A percentile compares a stretch with the other conserved stretches of the same genome.
phyloP scores from a whole-genome alignment of 2,329 filamentous ascomycete genomes.

The Cercospora sp. region DNA sequence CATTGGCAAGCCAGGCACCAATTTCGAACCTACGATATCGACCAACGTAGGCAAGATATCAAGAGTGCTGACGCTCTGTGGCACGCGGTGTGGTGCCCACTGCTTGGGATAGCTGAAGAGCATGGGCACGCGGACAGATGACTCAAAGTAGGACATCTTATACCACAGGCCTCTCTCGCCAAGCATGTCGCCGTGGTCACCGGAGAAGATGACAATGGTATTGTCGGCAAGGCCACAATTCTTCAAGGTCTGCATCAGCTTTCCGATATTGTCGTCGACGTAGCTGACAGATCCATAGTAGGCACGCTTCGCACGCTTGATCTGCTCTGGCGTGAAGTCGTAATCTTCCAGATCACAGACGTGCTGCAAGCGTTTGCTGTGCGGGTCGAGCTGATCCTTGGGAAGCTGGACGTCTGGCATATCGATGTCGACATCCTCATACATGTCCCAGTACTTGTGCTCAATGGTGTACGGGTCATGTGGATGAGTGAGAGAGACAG shows the following conservation, averaged over 20 bases:
- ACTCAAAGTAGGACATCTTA: slow-evolving; percentile 97
- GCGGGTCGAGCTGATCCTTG: slow-evolving; percentile 78
- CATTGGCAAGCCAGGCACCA: slow-evolving; percentile 72
- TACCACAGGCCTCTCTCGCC: slow-evolving; percentile 92
- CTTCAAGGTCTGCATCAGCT: slow-evolving; percentile 74
- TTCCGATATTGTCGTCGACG: slow-evolving; percentile 88
- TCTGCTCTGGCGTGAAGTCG: slow-evolving; percentile 79
- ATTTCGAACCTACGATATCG: slow-evolving; percentile 72
- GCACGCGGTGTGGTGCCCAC: slow-evolving; percentile 74
- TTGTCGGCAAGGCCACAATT: slow-evolving; percentile 78
- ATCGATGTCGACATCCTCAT: slow-evolving; percentile 84
- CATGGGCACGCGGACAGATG: slow-evolving; percentile 84
- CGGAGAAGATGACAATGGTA: slow-evolving; percentile 89
- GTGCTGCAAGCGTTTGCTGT: slow-evolving; percentile 82
- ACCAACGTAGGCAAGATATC: slow-evolving; percentile 88
- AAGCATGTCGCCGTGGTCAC: slow-evolving; percentile 94
- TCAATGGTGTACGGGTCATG: slow-evolving; percentile 96
- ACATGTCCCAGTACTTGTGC: slow-evolving; percentile 88
- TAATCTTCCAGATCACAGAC: slow-evolving; percentile 85
- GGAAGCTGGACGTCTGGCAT: slow-evolving; percentile 76
- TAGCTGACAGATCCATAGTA: slow-evolving; percentile 95
- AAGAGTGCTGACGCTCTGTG: slow-evolving; percentile 84
- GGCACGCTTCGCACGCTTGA: slow-evolving; percentile 79
- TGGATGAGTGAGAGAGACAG: slow-evolving; percentile 89
- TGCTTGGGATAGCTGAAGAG: slow-evolving; percentile 76